Evolutionary conservation across 2,329 filamentous ascomycete species (phyloP).

Genomic region (Teratosphaeria nubilosa): DNA sequence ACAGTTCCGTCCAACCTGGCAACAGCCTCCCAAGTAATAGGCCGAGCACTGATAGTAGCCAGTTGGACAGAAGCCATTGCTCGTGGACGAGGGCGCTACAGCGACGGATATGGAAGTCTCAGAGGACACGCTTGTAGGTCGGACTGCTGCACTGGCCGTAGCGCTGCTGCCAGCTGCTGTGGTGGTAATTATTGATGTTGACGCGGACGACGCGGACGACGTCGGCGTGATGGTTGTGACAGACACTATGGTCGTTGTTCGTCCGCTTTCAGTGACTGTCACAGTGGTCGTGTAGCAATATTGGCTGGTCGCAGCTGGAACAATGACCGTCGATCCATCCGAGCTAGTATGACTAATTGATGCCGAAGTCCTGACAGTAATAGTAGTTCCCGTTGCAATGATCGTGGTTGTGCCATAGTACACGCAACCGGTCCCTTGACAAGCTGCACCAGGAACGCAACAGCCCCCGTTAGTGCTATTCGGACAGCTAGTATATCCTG

Average conservation of each 20-base stretch:
- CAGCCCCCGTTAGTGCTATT: slow-evolving; percentile 61
- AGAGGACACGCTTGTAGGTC: slow-evolving; percentile 8
- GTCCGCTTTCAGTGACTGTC: slow-evolving; percentile 15
- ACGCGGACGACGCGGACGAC: not conserved
- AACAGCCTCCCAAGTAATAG: slow-evolving; percentile 72
- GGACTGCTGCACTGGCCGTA: slow-evolving; percentile 27
- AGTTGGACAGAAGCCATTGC: slow-evolving; percentile 55
- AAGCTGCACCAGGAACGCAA: slow-evolving; percentile 62
- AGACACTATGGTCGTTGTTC: slow-evolving; percentile 17
- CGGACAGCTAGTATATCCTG: slow-evolving; percentile 55
- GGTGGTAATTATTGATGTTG: slow-evolving; percentile 15
- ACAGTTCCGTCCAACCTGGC: slow-evolving; percentile 78
- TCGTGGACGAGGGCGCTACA: slow-evolving; percentile 17
- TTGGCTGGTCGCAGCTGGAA: slow-evolving; percentile 7
- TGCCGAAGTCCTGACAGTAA: slow-evolving; percentile 11
- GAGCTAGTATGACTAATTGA: slow-evolving; percentile 1
- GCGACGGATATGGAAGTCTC: slow-evolving; percentile 12
- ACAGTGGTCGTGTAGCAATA: slow-evolving; percentile 18
- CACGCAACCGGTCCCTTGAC: slow-evolving; percentile 60
- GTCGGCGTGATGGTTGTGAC: slow-evolving; percentile 4
- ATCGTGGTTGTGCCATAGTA: slow-evolving; percentile 24
- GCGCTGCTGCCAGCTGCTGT: slow-evolving; percentile 5
- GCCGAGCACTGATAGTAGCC: slow-evolving; percentile 89
- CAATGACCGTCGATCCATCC: not conserved
- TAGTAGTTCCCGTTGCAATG: slow-evolving; percentile 15